A percentile compares a stretch with the other conserved stretches of the same genome.
Conservation (phyloP, 2,329 filamentous ascomycete genomes). For the Colletotrichum simmondsii region DNA sequence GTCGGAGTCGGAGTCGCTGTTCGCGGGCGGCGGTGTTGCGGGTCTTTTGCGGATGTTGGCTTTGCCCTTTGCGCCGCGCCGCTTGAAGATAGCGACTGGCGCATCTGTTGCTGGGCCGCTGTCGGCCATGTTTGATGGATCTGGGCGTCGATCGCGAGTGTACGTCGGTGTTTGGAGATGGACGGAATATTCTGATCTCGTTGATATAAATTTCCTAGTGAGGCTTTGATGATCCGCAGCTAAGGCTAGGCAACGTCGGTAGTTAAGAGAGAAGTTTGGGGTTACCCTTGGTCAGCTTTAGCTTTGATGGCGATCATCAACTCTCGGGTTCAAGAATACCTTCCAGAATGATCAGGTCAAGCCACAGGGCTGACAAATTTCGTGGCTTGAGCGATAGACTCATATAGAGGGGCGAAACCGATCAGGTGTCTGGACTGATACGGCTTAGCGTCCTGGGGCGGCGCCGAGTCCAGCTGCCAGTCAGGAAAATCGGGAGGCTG, state of each 20-base stretch:
- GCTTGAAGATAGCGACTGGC: slow-evolving; percentile 83
- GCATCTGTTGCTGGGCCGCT: slow-evolving; percentile 44
- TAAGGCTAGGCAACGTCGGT: slow-evolving; percentile 1
- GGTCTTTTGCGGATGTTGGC: slow-evolving; percentile 84
- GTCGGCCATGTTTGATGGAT: slow-evolving; percentile 17
- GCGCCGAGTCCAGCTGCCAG: neutral
- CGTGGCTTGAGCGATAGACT: slow-evolving; percentile 5
- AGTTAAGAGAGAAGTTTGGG: slow-evolving; percentile 12
- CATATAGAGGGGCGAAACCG: neutral
- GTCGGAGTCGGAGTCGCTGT: slow-evolving; percentile 68
- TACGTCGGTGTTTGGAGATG: neutral
- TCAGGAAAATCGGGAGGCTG: neutral
- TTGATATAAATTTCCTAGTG: neutral
- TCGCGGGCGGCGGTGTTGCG: slow-evolving; percentile 78
- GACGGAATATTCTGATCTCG: neutral
- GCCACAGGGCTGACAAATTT: slow-evolving; percentile 32
- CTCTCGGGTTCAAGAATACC: neutral
- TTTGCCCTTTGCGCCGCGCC: slow-evolving; percentile 81
- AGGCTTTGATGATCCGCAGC: neutral
- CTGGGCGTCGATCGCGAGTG: neutral
- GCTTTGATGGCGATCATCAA: slow-evolving; percentile 13
- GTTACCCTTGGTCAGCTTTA: slow-evolving; percentile 4
- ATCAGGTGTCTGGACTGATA: slow-evolving; percentile 22
- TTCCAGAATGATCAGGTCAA: slow-evolving; percentile 32
- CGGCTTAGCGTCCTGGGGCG: neutral